Evolutionary conservation across 805 yeast species (phyloP), one percentile per base, ranked within the genome.

Genomic region (Kazachstania africana): DNA sequence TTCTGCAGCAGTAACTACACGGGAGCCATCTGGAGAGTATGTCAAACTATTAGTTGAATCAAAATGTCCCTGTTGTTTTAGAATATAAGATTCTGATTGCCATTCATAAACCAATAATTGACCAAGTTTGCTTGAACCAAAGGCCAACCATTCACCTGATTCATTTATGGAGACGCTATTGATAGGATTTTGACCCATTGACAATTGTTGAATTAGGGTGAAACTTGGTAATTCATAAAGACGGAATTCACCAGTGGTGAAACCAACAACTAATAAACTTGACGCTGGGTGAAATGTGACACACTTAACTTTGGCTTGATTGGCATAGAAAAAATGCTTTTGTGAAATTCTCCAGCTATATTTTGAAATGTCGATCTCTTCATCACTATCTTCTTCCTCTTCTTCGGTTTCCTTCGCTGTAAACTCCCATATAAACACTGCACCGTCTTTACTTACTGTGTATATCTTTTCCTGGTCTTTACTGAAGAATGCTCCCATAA

Each of bases 61-160:
- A 50, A 82, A 88, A 58, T 91, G 98, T 16, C 97, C 96, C 58
- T 91, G 98, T 53, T 91, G 98, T 52, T 88, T 87, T 42, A 91
- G 63, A 28, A 91, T 79, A 51, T 88, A 91, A 0, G 95, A 82
- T 55, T 91, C 98, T 4, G 94, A 81, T 60, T 91, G 95, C 98
- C 98, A 91, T 65, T 91, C 98, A 65, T 94, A 91, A 0, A 91
- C 98, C 35, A 91, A 60, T 36, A 91, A 61, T 59, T 91, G 98
- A n/a, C 98, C 98, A 18, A 82, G 57, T 48, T 75, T 77, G 21
- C 84, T 60, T 0, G 96, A 85, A 4, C 98, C 98, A 55, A 91
- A 82, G 0, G 95, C 94, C 20, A 91, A 63, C 98, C 98, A 91
- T 55, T 91, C 98, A 21, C 98, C 98, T 5, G 87, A 64, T 2